Evolutionary conservation across 179 eudicot species (phyloP), one percentile per base, ranked within the genome.

Genomic region (Carnegiea gigantea): DNA sequence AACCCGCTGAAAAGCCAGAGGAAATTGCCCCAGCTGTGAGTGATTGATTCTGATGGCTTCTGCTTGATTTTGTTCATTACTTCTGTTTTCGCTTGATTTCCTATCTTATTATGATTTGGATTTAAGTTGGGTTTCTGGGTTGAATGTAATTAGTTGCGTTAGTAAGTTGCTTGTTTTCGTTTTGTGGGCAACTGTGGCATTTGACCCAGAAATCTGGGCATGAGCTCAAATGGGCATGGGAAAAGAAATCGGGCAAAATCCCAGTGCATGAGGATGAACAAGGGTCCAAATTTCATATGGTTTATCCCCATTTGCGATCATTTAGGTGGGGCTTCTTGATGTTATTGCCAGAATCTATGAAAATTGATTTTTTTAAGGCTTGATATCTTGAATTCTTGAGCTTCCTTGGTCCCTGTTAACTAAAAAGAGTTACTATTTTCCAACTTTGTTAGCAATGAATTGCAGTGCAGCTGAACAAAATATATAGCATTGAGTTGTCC

Each of bases 11-110:
- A 71, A 83, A 80, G 12, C n/a, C 44, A 26, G 88, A 83, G 80
- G 80, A 77, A 79, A n/a, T 38, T 70, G 76, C 75, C 20, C 65
- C 88, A 80, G 53, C 77, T 77, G 88, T 86, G 83, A 80, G 88
- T 80, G 6, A 23, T 40, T 40, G 75, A n/a, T 71, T 71, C 7
- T 5, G 9, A 17, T 68, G 36, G 70, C 13, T 57, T 23, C 38
- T 59, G 5, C 18, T 73, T 46, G 43, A 13, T 54, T 40, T 20
- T n/a, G 48, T 75, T 24, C 10, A 6, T 81, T 48, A 11, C n/a
- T 21, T 10, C 46, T 13, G 43, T n/a, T 59, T 57, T 8, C 44
- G 44, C 44, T 40, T 40, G 44, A 40, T 40, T 53, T 54, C 44
- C 11, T 15, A 13, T 6, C 8, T 65, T 17, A 10, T 38, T 54